Evolutionary conservation across 805 yeast genomes (phyloP), one percentile per base, ranked within the genome.

Genomic region (Saitoella complicata): DNA sequence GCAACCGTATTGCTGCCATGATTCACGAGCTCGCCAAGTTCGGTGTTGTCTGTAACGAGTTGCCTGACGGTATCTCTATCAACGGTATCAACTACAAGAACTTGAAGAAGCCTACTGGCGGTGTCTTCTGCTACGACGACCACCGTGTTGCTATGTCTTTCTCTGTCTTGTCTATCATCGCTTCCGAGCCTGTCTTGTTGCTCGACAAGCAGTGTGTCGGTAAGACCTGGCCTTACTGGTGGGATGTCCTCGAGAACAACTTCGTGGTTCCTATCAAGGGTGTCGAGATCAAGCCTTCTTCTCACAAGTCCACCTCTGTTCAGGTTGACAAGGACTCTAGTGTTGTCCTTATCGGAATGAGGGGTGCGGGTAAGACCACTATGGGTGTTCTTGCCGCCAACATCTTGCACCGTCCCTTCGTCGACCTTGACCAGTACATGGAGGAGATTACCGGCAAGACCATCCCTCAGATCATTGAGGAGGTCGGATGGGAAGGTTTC

Each of bases 141-240:
- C 98, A 91, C 62, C 75, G 98, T 57, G 96, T 91, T 31, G 98
- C 98, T 7, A 91, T 91, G 98, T 82, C 95, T 46, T 81, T 91
- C 63, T 83, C 95, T 4, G 68, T 91, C 47, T 65, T 91, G 44
- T 88, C 95, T 4, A 85, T 94, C 34, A 68, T 83, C 55, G 71
- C 74, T 42, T 55, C 57, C 1, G 68, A 66, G 3, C 77, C 82
- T 1, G 88, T 81, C 1, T 67, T 76, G 51, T 76, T 91, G 47
- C 75, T 79, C 52, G 95, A 88, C 58, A 76, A 96, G 63, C 74
- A 80, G 30, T 85, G 96, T 59, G 93, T 95, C 1, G 93, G 88
- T 46, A 91, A 91, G 66, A 91, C 98, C 0, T 91, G 98, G 98
- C 98, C 98, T 13, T 97, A 96, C 36, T 91, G 98, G 98, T 91